phyloP scores from a whole-genome alignment of 176 grass and related monocot genomes.

The Eremochloa ophiuroides region DNA sequence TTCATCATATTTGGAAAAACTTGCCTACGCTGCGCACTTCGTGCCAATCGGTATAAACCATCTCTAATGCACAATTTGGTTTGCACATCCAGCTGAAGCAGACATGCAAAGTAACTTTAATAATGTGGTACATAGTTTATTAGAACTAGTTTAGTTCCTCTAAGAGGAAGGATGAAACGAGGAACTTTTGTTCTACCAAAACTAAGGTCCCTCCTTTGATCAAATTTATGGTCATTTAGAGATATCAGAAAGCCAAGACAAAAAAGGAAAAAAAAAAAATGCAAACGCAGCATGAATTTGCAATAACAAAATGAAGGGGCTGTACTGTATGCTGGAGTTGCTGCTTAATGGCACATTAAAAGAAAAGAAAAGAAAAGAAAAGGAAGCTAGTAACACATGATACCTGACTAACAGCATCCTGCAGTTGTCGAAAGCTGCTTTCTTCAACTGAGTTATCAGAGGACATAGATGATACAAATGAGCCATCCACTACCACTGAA shows the following conservation, averaged over 20 bases:
- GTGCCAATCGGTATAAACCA: slow-evolving; percentile 88
- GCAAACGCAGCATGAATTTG: background rate
- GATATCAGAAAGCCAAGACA: slow-evolving; percentile 1
- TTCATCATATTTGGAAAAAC: slow-evolving; percentile 42
- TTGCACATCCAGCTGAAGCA: slow-evolving; percentile 75
- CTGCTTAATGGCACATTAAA: background rate
- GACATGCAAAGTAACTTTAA: slow-evolving; percentile 29
- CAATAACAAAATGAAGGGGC: background rate
- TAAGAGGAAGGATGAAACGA: slow-evolving; percentile 6
- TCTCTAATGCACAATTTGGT: slow-evolving; percentile 93
- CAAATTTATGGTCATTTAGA: background rate
- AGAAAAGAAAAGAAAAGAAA: background rate
- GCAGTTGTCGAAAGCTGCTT: slow-evolving; percentile 70
- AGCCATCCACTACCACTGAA: slow-evolving; percentile 52
- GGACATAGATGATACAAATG: slow-evolving; percentile 47
- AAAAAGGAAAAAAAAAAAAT: background rate
- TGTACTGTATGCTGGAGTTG: background rate
- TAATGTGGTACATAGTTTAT: slow-evolving; percentile 21
- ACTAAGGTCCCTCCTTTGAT: background rate
- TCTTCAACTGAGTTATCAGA: slow-evolving; percentile 63
- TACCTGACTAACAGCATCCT: slow-evolving; percentile 86
- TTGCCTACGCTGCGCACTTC: slow-evolving; percentile 72
- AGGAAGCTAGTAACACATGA: slow-evolving; percentile 2
- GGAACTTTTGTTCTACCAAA: slow-evolving; percentile 13
- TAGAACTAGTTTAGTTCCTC: slow-evolving; percentile 18